Evolutionary conservation across 2,329 filamentous ascomycete genomes (phyloP), one percentile per base, ranked within the genome.

Genomic region (Colletotrichum abscissum): DNA sequence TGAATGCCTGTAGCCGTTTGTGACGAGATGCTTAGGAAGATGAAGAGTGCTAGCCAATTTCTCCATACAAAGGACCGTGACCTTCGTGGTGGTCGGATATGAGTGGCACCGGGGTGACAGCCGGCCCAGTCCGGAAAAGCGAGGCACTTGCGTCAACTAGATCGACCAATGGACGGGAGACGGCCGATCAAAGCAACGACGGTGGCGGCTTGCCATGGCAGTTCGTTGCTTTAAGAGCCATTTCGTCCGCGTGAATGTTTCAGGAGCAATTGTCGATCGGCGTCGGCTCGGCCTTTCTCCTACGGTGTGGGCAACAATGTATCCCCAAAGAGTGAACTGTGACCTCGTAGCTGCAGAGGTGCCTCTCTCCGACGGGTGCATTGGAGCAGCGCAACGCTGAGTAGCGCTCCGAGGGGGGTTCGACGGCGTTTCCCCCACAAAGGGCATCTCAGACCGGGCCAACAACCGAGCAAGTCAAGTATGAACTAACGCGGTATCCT

Each of bases 381-480:
- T 46, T 65, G 68, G 38, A 42, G 38, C 38, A 70, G 22, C 52
- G 38, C 52, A 66, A 46, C 60, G 63, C 28, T 54, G 22, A 35
- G 38, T 35, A 66, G 60, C 60, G 63, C n/a, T 63, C 33, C 46
- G 46, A 55, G 62, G 46, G 66, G 75, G 79, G 76, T 76, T 76
- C 77, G 75, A 77, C 76, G 42, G 78, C 26, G 30, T n/a, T 26
- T 65, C 77, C 80, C 80, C 79, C 79, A 79, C 78, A 75, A 77
- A 38, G 63, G 42, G 67, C 72, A 76, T 77, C 70, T 76, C 76
- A 77, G 76, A 74, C 65, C 58, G 72, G 77, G 38, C 67, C 46
- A 57, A 54, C 54, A 35, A 56, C 62, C 19, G 67, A 30, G 60
- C 46, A 30, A 64, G 59, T 65, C 73, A 65, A 42, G 56, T 63